Evolutionary conservation across 306 rosid species (phyloP).

Genomic region (Trifolium dubium): DNA sequence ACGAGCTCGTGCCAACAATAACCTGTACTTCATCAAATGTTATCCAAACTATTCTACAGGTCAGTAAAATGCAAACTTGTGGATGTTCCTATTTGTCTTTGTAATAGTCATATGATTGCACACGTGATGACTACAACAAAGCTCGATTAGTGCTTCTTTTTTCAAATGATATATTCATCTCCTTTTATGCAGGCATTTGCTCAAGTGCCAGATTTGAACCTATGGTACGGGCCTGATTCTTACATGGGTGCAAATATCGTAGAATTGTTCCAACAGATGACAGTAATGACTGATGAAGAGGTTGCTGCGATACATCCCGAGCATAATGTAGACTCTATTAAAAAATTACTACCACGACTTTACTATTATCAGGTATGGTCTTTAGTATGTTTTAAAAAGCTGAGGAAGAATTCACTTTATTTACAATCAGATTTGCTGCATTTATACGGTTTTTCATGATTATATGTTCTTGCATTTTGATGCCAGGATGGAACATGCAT

Average conservation of each 20-base stretch:
- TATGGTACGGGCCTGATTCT: constrained; percentile 96
- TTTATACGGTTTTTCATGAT: constrained; percentile 37
- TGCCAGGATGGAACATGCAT: constrained; percentile 91
- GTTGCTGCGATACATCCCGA: constrained; percentile 75
- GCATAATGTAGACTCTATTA: constrained; percentile 71
- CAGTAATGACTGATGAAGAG: constrained; percentile 84
- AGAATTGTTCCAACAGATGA: constrained; percentile 82
- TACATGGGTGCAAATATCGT: constrained; percentile 98
- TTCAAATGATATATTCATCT: constrained; percentile 7
- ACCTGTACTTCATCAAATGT: constrained; percentile 98
- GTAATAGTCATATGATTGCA: constrained; percentile 33
- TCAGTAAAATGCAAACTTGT: constrained; percentile 38
- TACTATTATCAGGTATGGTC: constrained; percentile 70
- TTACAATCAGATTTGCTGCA: constrained; percentile 22
- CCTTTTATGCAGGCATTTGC: constrained; percentile 74
- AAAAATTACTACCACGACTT: constrained; percentile 73
- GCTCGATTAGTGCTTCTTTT: constrained; percentile 14
- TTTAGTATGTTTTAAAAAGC: constrained; percentile 16
- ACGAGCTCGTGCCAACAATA: constrained; percentile 96
- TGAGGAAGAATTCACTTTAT: constrained; percentile 2
- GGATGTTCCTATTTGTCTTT: constrained; percentile 13
- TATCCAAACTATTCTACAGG: constrained; percentile 93
- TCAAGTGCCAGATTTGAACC: constrained; percentile 81
- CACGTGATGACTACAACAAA: constrained; percentile 20
- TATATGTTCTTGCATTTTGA: constrained; percentile 33